These are phyloP conservation scores for Aspergillus saccharolyticus DNA, from an alignment of 495 filamentous ascomycete species.

Conservation along the genomic window DNA sequence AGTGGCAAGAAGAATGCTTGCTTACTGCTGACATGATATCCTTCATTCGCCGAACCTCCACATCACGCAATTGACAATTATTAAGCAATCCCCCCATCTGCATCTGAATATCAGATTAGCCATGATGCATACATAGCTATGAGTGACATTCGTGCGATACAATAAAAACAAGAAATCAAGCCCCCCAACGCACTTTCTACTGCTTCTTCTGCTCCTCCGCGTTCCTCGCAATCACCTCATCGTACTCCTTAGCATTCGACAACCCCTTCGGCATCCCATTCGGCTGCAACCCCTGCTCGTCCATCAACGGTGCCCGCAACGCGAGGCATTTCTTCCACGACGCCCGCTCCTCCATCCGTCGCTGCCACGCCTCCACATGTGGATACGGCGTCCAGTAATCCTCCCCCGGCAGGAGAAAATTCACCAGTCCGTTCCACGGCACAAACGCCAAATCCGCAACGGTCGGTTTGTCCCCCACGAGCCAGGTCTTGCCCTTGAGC, in stretches of 20 bases:
- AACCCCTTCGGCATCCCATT: slow-evolving; percentile 13
- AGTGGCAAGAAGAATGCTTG: too few relatives aligned
- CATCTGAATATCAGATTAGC: too few relatives aligned
- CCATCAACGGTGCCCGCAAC: slow-evolving; percentile 1
- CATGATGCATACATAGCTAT: too few relatives aligned
- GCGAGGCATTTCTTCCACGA: not conserved
- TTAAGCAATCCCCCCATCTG: not conserved
- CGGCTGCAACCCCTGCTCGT: slow-evolving; percentile 2
- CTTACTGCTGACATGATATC: not conserved
- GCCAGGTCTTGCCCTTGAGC: slow-evolving; percentile 34
- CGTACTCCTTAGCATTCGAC: slow-evolving; percentile 5
- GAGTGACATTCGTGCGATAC: too few relatives aligned
- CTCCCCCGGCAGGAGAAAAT: slow-evolving; percentile 1
- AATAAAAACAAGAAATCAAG: too few relatives aligned
- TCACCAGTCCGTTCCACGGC: slow-evolving; percentile 24
- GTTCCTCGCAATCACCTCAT: not conserved
- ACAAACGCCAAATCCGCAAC: slow-evolving; percentile 48
- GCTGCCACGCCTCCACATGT: slow-evolving; percentile 27
- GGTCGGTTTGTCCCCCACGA: slow-evolving; percentile 48
- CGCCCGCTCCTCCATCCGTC: slow-evolving; percentile 15
- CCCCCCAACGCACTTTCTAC: not conserved
- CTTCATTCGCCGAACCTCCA: not conserved
- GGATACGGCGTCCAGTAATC: slow-evolving; percentile 22
- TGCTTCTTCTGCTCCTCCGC: not conserved
- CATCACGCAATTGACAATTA: not conserved